Evolutionary conservation across 768 basidiomycete species (phyloP).

Genomic region (Naematelia encephala): DNA sequence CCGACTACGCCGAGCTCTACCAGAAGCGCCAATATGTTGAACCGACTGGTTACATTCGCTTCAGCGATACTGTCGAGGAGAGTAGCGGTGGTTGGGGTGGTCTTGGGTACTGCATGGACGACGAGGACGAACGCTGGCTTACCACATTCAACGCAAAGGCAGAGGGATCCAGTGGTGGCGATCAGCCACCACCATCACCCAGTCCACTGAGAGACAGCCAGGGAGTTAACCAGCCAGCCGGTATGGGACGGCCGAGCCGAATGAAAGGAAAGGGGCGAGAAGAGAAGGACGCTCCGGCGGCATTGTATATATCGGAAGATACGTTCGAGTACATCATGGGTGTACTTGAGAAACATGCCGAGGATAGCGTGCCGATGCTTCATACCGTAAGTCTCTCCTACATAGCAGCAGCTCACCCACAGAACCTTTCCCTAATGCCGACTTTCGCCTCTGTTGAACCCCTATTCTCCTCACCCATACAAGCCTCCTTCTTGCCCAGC

Average conservation of each 20-base stretch:
- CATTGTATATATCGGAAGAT: constrained; percentile 73
- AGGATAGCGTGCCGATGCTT: constrained; percentile 82
- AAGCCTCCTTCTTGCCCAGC: constrained; percentile 65
- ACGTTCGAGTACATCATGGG: constrained; percentile 96
- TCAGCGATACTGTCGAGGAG: constrained; percentile 77
- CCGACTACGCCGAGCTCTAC: constrained; percentile 76
- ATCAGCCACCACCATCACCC: background rate
- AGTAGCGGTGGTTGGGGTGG: constrained; percentile 64
- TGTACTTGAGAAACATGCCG: constrained; percentile 82
- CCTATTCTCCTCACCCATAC: constrained; percentile 63
- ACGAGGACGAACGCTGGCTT: constrained; percentile 92
- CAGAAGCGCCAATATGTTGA: constrained; percentile 68
- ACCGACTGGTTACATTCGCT: constrained; percentile 70
- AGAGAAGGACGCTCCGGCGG: constrained; percentile 54
- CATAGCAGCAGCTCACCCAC: background rate
- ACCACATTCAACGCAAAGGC: constrained; percentile 68
- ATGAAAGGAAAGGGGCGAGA: constrained; percentile 79
- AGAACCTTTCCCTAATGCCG: constrained; percentile 51
- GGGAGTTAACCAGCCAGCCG: constrained; percentile 10
- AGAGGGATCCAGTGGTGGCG: constrained; percentile 62
- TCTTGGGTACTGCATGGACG: constrained; percentile 90
- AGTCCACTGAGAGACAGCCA: constrained; percentile 20
- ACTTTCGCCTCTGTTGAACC: constrained; percentile 56
- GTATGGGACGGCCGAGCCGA: constrained; percentile 46
- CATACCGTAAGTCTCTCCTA: constrained; percentile 68